These are phyloP conservation scores for Spinellus fusiger DNA, from an alignment of 192 early-diverging fungal species.

Conservation along the genomic window DNA sequence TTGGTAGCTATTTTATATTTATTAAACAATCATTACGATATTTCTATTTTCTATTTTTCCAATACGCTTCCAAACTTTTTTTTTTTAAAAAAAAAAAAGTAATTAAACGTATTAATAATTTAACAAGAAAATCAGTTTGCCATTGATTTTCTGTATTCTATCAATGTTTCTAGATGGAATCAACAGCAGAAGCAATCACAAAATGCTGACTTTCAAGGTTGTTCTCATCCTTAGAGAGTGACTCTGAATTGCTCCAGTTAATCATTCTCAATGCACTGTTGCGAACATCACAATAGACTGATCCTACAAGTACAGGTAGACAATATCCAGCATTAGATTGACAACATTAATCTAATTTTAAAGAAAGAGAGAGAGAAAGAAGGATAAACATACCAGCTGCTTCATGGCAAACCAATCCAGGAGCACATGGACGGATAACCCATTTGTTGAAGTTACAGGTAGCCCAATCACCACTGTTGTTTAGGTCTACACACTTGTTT, in stretches of 20 bases:
- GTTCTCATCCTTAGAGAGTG: not conserved
- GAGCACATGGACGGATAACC: constrained; percentile 11
- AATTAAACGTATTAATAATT: no score
- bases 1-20: no score
- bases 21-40: no score
- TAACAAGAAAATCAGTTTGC: no score
- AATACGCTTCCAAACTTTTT: no score
- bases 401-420: constrained; percentile 15
- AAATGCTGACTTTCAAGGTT: not conserved
- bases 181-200: not conserved
- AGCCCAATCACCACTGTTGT: not conserved
- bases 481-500: constrained; percentile 1
- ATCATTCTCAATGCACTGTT: not conserved
- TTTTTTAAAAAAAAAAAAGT: no score
- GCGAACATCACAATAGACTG: not conserved
- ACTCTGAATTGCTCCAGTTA: not conserved
- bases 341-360: no score
- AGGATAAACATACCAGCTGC: not conserved
- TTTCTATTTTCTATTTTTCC: no score
- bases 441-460: constrained; percentile 19
- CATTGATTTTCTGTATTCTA: no score
- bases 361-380: not conserved
- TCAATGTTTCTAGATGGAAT: no score
- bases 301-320: not conserved
- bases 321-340: not conserved